phyloP scores from a whole-genome alignment of 441 rosid genomes.

The Populus hybrid region DNA sequence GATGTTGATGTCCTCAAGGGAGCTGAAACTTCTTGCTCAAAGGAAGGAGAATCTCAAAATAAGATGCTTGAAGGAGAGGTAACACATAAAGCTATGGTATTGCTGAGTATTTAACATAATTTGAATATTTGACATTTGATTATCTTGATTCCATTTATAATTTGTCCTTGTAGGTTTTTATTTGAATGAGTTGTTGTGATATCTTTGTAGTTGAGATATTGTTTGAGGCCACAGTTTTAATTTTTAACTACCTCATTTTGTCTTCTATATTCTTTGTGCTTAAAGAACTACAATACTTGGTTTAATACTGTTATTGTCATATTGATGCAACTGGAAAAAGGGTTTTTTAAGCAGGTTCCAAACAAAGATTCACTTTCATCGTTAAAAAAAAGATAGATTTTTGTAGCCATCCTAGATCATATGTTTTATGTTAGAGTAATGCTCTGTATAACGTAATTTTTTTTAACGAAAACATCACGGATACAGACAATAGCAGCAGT shows the following conservation, averaged over 20 bases:
- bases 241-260: neutral
- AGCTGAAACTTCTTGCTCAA: conserved; percentile 28
- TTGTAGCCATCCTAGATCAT: too few species aligned
- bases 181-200: neutral
- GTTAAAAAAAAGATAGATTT: too few species aligned
- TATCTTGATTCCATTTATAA: neutral
- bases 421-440: too few species aligned
- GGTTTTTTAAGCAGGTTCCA: too few species aligned
- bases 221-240: neutral
- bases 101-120: neutral
- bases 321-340: too few species aligned
- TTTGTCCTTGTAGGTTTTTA: neutral
- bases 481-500: too few species aligned
- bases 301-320: too few species aligned
- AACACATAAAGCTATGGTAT: neutral
- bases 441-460: too few species aligned
- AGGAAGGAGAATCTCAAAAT: conserved; percentile 26
- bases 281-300: too few species aligned
- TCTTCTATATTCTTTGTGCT: neutral
- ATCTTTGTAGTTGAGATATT: neutral
- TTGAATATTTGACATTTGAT: neutral
- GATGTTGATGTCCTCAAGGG: conserved; percentile 32
- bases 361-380: too few species aligned
- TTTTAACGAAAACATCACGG: too few species aligned
- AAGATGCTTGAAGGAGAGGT: conserved; percentile 32